A percentile compares a stretch with the other conserved stretches of the same genome.
Conservation (phyloP, 495 filamentous ascomycete species). For the Talaromyces wortmannii region DNA sequence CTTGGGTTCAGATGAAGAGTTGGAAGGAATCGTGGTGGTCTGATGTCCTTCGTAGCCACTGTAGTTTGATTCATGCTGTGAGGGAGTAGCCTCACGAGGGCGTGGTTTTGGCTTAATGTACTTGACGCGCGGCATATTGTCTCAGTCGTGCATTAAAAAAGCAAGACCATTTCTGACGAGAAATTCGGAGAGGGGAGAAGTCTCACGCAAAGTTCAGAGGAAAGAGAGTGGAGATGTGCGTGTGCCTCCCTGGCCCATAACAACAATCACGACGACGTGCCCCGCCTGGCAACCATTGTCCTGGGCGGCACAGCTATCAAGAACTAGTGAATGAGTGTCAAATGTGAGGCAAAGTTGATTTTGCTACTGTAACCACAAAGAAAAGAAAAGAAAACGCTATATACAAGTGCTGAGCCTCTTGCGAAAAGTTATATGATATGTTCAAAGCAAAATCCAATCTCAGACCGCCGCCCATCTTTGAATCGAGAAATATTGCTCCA, state of each 20-base stretch:
- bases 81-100: background rate
- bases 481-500: background rate
- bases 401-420: background rate
- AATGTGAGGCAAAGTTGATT: background rate
- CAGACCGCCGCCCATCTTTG: background rate
- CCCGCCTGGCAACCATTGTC: background rate
- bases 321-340: background rate
- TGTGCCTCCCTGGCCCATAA: too few species aligned
- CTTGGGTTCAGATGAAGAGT: background rate
- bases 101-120: background rate
- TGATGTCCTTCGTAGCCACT: background rate
- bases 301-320: too few species aligned
- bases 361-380: background rate
- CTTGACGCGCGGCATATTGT: background rate
- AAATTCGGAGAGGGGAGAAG: too few species aligned
- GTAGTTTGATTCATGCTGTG: background rate
- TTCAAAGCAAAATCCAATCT: background rate
- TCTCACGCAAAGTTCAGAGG: too few species aligned
- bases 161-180: background rate
- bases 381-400: background rate
- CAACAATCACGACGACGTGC: too few species aligned
- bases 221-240: too few species aligned
- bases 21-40: background rate
- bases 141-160: background rate
- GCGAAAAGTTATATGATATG: background rate